Base-by-base conservation (phyloP, 352 stramenopile genomes). In the Plasmopara halstedii region DNA sequence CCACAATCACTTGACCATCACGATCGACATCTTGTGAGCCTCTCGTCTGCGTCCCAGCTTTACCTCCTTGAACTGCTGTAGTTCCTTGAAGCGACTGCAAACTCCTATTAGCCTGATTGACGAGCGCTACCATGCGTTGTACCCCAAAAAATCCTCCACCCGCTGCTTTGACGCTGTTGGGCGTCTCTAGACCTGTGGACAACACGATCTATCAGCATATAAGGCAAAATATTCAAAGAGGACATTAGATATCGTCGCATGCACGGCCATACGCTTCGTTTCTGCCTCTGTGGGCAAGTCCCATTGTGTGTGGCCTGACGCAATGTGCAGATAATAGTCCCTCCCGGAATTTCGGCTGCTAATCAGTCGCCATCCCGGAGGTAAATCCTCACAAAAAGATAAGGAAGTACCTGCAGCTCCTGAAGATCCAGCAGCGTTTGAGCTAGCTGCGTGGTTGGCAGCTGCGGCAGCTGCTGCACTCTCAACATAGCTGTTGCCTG, bases 291-390 rank as follows among this genome's bases (percentile, higher is more conserved):
- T 85, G 20, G 78, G 78, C 20, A 58, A 67, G 13, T 80, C 69
- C 78, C 78, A 90, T 42, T 87, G 78, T 38, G 60, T 82, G 19
- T 80, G 60, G 27, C 73, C 72, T 29, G 73, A 79, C 11, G 75
- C 56, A 32, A 90, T 26, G 46, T 90, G 78, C 29, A 90, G 56
- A 56, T 74, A 90, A 36, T 90, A 88, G 37, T 83, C 73, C 27
- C 62, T 68, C 21, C 75, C 75, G 32, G 67, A 74, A 46, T 83
- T 61, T 15, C 79, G 64, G 57, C 75, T 88, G 55, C 64, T 76
- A 42, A 86, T 57, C 49, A 85, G 58, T 25, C 75, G 73, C 79
- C 79, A 90, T 25, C 75, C 78, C 6, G 62, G 46, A 31, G 71
- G 75, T 18, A 88, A 49, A 32, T 70, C 72, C 26, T 73, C 53